Conservation (phyloP, 441 rosid genomes). For the Pelargonium myrrhifolium region DNA sequence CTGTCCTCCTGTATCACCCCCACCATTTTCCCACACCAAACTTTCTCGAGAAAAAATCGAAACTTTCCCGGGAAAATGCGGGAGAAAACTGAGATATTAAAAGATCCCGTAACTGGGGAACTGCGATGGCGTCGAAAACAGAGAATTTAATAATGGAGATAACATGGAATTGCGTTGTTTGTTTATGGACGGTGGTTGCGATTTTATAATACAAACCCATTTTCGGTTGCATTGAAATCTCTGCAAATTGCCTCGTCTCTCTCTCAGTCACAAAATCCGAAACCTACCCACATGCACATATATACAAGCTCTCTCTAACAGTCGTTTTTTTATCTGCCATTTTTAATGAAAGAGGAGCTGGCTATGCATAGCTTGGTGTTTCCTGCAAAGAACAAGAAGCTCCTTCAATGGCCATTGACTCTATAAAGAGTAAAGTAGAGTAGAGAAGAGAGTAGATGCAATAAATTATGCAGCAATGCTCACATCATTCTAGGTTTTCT, state of each 20-base stretch:
- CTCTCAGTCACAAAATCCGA: background rate
- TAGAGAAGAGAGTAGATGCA: too few species aligned
- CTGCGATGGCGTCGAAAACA: conserved; percentile 6
- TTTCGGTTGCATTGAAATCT: background rate
- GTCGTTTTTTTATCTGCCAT: background rate
- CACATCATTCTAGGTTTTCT: too few species aligned
- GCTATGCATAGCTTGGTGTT: too few species aligned
- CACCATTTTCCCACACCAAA: conserved; percentile 26
- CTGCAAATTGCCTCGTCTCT: background rate
- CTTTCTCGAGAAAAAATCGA: conserved; percentile 16
- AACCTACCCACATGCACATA: background rate
- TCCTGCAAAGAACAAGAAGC: too few species aligned
- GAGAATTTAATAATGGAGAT: conserved; percentile 1
- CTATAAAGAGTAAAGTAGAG: too few species aligned
- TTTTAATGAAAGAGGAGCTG: background rate
- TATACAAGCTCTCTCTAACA: background rate
- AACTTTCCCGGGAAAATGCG: conserved; percentile 7
- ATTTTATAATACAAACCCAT: background rate
- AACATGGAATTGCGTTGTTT: background rate
- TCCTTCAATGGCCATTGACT: too few species aligned
- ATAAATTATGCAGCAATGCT: too few species aligned
- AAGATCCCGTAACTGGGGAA: conserved; percentile 38
- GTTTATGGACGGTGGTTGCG: background rate
- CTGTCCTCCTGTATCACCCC: conserved; percentile 48
- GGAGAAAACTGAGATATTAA: conserved; percentile 14